phyloP scores from a whole-genome alignment of 202 grass and related monocot species.

The Panicum hallii region DNA sequence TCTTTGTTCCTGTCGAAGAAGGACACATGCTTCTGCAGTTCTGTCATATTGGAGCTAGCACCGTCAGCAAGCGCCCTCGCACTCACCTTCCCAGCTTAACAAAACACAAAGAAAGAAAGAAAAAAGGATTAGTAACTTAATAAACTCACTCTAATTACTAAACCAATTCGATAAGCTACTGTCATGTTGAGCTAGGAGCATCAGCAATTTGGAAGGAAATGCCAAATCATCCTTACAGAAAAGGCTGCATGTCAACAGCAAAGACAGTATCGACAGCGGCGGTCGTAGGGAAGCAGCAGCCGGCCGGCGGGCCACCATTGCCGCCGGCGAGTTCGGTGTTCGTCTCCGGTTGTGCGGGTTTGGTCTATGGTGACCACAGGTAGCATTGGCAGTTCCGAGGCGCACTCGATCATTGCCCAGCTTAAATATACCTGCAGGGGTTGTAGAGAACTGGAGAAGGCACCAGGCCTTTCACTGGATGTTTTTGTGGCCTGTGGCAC shows the following conservation, averaged over 20 bases:
- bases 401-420: background rate
- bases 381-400: background rate
- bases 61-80: background rate
- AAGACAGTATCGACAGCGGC: background rate
- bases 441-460: background rate
- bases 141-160: background rate
- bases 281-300: background rate
- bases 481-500: background rate
- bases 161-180: background rate
- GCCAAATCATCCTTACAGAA: background rate
- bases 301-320: background rate
- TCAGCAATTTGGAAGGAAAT: background rate
- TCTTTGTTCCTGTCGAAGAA: slow-evolving; percentile 28
- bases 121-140: background rate
- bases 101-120: background rate
- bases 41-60: background rate
- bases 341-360: background rate
- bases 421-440: background rate
- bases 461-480: background rate
- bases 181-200: no score
- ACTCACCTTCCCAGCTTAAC: background rate
- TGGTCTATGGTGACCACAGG: background rate
- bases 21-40: background rate
- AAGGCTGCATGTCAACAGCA: background rate
- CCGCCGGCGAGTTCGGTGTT: background rate